Evolutionary conservation across 805 yeast species (phyloP).

Genomic region (Kazachstania taianensis): DNA sequence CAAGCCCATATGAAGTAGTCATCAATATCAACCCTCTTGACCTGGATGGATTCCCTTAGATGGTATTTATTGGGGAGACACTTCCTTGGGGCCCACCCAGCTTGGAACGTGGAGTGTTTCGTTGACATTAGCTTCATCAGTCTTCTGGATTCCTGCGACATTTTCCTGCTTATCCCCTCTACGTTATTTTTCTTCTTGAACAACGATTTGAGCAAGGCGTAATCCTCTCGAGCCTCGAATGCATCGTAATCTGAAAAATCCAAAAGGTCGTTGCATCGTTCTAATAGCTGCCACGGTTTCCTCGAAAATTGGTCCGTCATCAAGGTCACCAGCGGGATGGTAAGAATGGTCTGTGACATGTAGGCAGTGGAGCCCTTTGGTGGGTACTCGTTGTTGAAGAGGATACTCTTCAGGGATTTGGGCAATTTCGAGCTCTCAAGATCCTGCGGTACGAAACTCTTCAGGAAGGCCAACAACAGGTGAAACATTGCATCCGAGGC

Average conservation of each 20-base stretch:
- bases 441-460: constrained; percentile 67
- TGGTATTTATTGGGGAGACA: constrained; percentile 16
- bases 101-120: constrained; percentile 31
- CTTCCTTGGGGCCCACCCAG: constrained; percentile 33
- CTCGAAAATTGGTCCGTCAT: constrained; percentile 37
- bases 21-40: constrained; percentile 61
- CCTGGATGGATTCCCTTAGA: constrained; percentile 26
- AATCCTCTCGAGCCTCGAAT: constrained; percentile 70
- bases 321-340: constrained; percentile 54
- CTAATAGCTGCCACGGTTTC: constrained; percentile 49
- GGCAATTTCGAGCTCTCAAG: constrained; percentile 46
- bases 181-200: constrained; percentile 48
- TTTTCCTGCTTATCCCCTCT: constrained; percentile 46
- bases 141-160: constrained; percentile 67
- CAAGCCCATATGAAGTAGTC: constrained; percentile 91
- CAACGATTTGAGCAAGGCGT: constrained; percentile 58
- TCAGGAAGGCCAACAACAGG: constrained; percentile 59
- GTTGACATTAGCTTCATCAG: constrained; percentile 34
- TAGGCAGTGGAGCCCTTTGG: constrained; percentile 40
- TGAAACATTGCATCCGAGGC: constrained; percentile 84
- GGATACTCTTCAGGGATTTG: constrained; percentile 50
- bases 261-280: constrained; percentile 47
- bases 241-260: constrained; percentile 60
- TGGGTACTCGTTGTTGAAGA: constrained; percentile 65
- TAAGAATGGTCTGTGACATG: constrained; percentile 34